These are phyloP conservation scores for Boletales sp. DNA, from an alignment of 768 basidiomycete genomes.

Conservation along the genomic window DNA sequence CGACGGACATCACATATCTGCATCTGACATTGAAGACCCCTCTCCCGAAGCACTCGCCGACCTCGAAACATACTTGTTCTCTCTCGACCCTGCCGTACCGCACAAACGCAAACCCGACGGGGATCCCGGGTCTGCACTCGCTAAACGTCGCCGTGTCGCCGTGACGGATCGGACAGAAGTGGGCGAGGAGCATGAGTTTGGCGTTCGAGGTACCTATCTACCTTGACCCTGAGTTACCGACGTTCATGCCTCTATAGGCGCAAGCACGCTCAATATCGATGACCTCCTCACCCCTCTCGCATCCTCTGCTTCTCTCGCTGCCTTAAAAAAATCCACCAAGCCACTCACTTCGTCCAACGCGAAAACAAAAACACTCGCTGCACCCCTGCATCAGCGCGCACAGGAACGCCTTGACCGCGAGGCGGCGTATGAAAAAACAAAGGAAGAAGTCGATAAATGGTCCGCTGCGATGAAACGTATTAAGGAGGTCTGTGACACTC, in stretches of 20 bases:
- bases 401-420: slow-evolving; percentile 90
- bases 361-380: slow-evolving; percentile 63
- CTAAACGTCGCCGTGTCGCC: slow-evolving; percentile 56
- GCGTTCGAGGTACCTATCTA: slow-evolving; percentile 43
- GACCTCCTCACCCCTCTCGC: slow-evolving; percentile 76
- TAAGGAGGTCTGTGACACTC: slow-evolving; percentile 57
- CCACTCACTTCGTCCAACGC: slow-evolving; percentile 50
- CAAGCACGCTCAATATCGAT: slow-evolving; percentile 56
- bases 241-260: slow-evolving; percentile 14
- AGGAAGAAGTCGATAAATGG: slow-evolving; percentile 93
- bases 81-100: slow-evolving; percentile 49
- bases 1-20: slow-evolving; percentile 46
- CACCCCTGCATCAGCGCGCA: slow-evolving; percentile 80
- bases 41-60: slow-evolving; percentile 41
- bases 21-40: slow-evolving; percentile 45
- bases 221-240: not conserved
- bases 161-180: slow-evolving; percentile 64
- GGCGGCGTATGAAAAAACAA: slow-evolving; percentile 93
- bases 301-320: slow-evolving; percentile 55
- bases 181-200: slow-evolving; percentile 81
- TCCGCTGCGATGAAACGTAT: slow-evolving; percentile 87
- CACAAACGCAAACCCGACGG: slow-evolving; percentile 53
- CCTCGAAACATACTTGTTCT: no score
- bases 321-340: slow-evolving; percentile 70
- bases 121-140: slow-evolving; percentile 24